Base-by-base conservation (phyloP, 1,139 yeast genomes). In the Sugiyamaella xylanicola region DNA sequence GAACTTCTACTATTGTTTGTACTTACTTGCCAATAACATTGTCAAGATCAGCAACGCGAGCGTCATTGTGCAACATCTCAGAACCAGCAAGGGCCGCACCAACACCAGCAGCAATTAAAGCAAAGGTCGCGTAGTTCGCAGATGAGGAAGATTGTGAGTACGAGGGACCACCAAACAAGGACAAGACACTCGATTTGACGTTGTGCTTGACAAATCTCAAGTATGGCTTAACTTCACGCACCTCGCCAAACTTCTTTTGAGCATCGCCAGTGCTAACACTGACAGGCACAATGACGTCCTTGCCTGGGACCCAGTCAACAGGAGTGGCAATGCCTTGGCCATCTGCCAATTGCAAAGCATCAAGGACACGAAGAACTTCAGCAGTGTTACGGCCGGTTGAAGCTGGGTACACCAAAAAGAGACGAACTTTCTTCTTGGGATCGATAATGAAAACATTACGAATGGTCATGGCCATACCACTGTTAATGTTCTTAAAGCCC, bases 251-350 rank as follows among this genome's bases (percentile, higher is more conserved):
- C 76, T 87, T 87, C 63, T 79, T 80, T 75, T 82, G 80, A 55
- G 96, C 96, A 63, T 82, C 96, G 66, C 82, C 95, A 70, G 87
- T 85, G 57, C 87, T 78, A 53, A 90, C 86, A 50, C 85, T 74
- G 61, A 96, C 95, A 65, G 95, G 96, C 59, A 90, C 88, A 69
- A 90, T 90, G 59, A 90, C 96, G 69, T 90, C 96, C 62, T 87
- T 82, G 65, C 96, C 96, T 53, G 78, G 82, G 59, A 77, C 77
- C 84, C 84, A 80, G 73, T 78, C 82, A 66, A 85, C 84, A 57
- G 96, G 96, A 53, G 97, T 89, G 61, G 87, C 93, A 64, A 89
- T 80, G 64, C 95, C 90, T 74, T 83, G 78, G 69, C 80, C 78
- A 74, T 90, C 96, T 62, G 87, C 83, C 64, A 83, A 76, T 77